Evolutionary conservation across 371 early-diverging fungal genomes (phyloP), one percentile per base, ranked within the genome.

Genomic region (Zychaea mexicana): DNA sequence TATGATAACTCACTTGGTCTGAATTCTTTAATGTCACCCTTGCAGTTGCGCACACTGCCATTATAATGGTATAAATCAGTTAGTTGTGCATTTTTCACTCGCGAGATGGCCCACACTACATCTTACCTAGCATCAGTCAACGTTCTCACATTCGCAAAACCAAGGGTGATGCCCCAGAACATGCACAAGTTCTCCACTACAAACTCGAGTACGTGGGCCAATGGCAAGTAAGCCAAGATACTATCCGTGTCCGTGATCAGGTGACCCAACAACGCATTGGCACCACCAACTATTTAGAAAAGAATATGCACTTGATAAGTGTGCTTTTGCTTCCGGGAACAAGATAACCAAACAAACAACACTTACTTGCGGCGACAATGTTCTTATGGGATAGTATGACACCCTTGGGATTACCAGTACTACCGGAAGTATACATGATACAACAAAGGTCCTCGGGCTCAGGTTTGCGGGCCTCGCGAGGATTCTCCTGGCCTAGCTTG

Each of bases 361-460:
- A 36, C 77, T 77, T 82, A 85, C 87, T 76, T 61, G 86, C 83
- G 61, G 85, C 88, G 58, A 97, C 85, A 67, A 99, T 76, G 71
- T 95, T 94, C 55, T 81, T 82, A 74, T 97, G 96, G n/a, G 90
- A 84, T 22, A 96, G 70, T 71, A 93, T 75, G 6, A 95, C 94
- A 64, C 96, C 97, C 79, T 96, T 97, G 42, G 96, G 93, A 59
- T 79, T 84, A 33, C 99, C 99, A 6, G 95, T 93, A 2, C 94
- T 92, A 49, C 98, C 99, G 42, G 95, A 95, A 24, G 99, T 97
- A 77, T 98, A 99, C 87, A 96, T 94, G 74, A 99, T 92, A 77
- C 96, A 89, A 68, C 95, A 93, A 52, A 91, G 67, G 67, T 94
- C 94, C 54, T 93, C 90, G 30, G 86, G 78, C 24, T 79, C 84